Base-by-base conservation (phyloP, 257 asterid species). In the Salvia splendens region DNA sequence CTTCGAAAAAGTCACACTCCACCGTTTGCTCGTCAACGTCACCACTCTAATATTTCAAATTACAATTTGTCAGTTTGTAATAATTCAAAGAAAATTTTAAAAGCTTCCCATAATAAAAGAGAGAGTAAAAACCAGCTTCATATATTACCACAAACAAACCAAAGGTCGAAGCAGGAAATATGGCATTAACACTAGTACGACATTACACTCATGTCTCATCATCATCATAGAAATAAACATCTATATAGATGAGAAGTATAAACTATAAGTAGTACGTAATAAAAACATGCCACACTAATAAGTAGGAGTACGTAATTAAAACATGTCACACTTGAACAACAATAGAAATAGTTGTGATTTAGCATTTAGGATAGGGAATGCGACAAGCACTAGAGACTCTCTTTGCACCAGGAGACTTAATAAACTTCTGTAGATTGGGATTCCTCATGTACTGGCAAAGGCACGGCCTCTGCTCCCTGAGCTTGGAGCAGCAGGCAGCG, bases 391-490 rank as follows among this genome's bases (percentile, higher is more conserved):
- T 51, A 5, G 97, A 84, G 2, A 91, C 94, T 62, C 80, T 88
- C 75, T 77, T 81, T 5, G 98, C 98, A 52, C 91, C 87, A 8
- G 96, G 89, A 0, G 98, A 91, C 50, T 82, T 78, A 20, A 89
- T 82, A 68, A 83, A 78, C 89, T 86, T 91, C 68, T 84, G 84
- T 41, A 91, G 87, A 42, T 75, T 81, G 4, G 91, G 94, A 73
- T 85, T 86, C 80, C 57, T 88, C 87, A 86, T 73, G 83, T 91
- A 91, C 40, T 73, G 69, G 81, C 96, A 88, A 4, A 91, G 82
- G 55, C 98, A 91, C 8, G 96, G 95, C 72, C 81, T 85, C 70
- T 86, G 98, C 64, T 91, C 87, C 73, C 77, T 86, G 5, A 91
- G 48, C 86, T 80, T 89, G 0, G 81, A 55, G 75, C 98, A 91